phyloP scores from a whole-genome alignment of 371 early-diverging fungal genomes.

The Dichotomocladium elegans region DNA sequence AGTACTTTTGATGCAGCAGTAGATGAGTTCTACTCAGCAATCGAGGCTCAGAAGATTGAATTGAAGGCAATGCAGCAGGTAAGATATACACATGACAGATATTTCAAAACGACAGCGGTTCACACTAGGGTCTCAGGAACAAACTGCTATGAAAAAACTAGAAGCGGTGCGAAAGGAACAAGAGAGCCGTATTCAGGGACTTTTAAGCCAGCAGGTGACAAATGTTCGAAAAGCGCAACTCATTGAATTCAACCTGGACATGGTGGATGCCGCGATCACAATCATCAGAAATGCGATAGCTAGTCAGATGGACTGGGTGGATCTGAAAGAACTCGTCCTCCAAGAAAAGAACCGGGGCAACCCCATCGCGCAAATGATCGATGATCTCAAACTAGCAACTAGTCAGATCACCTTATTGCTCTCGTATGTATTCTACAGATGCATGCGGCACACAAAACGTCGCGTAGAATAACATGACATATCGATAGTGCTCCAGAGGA shows the following conservation, averaged over 20 bases:
- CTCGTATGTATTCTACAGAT: conserved; percentile 20
- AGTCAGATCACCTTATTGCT: conserved; percentile 69
- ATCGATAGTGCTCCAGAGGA: conserved; percentile 17
- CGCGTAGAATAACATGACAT: no score
- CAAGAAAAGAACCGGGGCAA: conserved; percentile 80
- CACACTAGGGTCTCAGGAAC: conserved; percentile 53
- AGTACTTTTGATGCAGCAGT: conserved; percentile 81
- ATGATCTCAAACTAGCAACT: conserved; percentile 64
- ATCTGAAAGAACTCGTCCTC: conserved; percentile 79
- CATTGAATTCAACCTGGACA: conserved; percentile 78
- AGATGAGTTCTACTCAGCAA: conserved; percentile 88
- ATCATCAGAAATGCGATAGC: conserved; percentile 87
- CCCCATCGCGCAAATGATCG: conserved; percentile 77
- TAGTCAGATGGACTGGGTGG: conserved; percentile 95
- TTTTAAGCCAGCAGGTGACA: conserved; percentile 64
- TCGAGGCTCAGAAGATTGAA: conserved; percentile 85
- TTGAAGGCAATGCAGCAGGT: conserved; percentile 62
- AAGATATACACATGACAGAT: background rate
- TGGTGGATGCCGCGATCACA: conserved; percentile 83
- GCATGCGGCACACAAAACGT: background rate
- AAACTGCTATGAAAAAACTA: conserved; percentile 78
- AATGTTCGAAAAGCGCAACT: conserved; percentile 72
- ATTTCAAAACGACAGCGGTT: no score
- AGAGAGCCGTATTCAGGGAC: conserved; percentile 66
- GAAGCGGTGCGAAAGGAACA: conserved; percentile 81